A percentile compares a stretch with the other conserved stretches of the same genome.
Evolutionary conservation across 2,329 filamentous ascomycete species (phyloP).

Genomic region (Colletotrichum sp.): DNA sequence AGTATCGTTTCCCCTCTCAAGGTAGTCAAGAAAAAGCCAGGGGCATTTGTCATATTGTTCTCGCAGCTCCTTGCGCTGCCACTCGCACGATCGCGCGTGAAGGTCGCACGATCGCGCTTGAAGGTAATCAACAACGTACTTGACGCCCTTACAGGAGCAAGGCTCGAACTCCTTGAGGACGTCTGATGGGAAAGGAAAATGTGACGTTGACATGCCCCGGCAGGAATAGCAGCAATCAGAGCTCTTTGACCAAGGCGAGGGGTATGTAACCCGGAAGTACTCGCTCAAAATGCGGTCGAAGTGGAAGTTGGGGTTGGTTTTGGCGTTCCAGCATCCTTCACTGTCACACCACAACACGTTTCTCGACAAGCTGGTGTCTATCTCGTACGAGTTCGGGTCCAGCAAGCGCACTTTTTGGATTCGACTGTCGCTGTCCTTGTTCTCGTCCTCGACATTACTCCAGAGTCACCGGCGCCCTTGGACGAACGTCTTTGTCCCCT

Average conservation of each 20-base stretch:
- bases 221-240: neutral
- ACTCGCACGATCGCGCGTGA: rapidly evolving
- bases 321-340: neutral
- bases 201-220: neutral
- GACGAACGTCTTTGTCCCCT: neutral
- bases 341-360: neutral
- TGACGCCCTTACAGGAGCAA: neutral
- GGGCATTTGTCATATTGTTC: neutral
- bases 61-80: rapidly evolving
- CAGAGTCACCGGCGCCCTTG: neutral
- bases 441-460: neutral
- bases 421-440: neutral
- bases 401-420: rapidly evolving
- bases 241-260: too few species aligned
- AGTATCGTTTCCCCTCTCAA: neutral
- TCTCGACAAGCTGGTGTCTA: neutral
- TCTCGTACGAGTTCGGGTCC: neutral
- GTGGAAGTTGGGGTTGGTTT: neutral
- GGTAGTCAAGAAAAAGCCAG: neutral
- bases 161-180: rapidly evolving
- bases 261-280: neutral
- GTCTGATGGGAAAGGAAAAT: rapidly evolving
- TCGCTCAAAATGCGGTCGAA: neutral
- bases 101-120: neutral
- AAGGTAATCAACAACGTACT: neutral